A percentile compares a stretch with the other conserved stretches of the same genome.
Conservation (phyloP, 169 alveolate species). For the Plasmodium berghei region DNA sequence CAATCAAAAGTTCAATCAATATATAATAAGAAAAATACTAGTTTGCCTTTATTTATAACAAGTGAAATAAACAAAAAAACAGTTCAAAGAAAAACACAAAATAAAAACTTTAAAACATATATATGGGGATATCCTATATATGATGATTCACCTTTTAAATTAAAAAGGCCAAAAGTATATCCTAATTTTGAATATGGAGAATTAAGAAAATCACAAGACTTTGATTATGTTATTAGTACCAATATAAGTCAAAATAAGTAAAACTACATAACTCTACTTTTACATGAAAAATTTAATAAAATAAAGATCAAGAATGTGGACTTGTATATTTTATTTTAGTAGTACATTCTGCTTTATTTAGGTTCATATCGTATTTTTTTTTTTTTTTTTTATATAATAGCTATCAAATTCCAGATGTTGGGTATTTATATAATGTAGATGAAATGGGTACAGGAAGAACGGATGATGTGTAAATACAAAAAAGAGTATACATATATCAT, state of each 20-base stretch:
- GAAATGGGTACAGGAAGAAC: slow-evolving; percentile 78
- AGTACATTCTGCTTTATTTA: not conserved
- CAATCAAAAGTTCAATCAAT: slow-evolving; percentile 17
- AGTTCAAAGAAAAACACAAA: not conserved
- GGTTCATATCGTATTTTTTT: slow-evolving; percentile 9
- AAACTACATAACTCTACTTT: not conserved
- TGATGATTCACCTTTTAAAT: slow-evolving; percentile 78
- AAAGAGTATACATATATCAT: not conserved
- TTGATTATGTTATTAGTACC: slow-evolving; percentile 77
- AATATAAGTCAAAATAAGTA: slow-evolving; percentile 74
- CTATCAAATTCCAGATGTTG: slow-evolving; percentile 55
- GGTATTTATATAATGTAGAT: slow-evolving; percentile 54
- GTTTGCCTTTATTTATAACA: slow-evolving; percentile 6
- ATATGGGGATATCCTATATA: slow-evolving; percentile 81
- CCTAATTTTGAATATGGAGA: slow-evolving; percentile 79
- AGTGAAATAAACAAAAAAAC: not conserved
- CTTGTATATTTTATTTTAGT: not conserved
- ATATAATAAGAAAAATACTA: slow-evolving; percentile 5
- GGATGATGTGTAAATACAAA: slow-evolving; percentile 61
- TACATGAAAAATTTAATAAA: not conserved
- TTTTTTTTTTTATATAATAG: slow-evolving; percentile 15
- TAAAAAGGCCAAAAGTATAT: slow-evolving; percentile 74
- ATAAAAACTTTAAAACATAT: slow-evolving; percentile 4
- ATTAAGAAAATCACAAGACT: slow-evolving; percentile 72
- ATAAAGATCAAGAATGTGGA: not conserved